phyloP scores from a whole-genome alignment of 2,329 filamentous ascomycete species.

The Sporothrix humicola region DNA sequence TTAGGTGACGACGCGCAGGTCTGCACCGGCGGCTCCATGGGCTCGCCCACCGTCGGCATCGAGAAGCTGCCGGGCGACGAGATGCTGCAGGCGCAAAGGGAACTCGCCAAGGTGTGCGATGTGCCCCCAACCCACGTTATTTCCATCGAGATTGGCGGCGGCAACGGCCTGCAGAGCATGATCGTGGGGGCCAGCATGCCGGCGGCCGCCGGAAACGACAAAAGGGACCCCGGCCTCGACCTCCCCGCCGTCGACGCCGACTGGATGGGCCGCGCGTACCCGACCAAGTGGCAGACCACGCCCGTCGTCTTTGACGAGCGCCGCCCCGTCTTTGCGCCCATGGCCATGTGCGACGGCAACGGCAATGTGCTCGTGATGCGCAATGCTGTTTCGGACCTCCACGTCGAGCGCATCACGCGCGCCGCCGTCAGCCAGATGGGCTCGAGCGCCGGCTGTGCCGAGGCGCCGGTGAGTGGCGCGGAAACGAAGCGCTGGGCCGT shows the following conservation, averaged over 20 bases:
- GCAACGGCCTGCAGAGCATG: slow-evolving; percentile 66
- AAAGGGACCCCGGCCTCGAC: slow-evolving; percentile 48
- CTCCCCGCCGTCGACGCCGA: slow-evolving; percentile 60
- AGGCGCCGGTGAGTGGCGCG: slow-evolving; percentile 55
- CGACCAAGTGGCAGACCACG: slow-evolving; percentile 59
- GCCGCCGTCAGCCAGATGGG: slow-evolving; percentile 62
- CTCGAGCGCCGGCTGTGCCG: slow-evolving; percentile 56
- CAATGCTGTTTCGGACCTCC: slow-evolving; percentile 52
- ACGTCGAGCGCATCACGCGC: slow-evolving; percentile 57
- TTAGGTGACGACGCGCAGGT: slow-evolving; percentile 58
- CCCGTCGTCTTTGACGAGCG: slow-evolving; percentile 52
- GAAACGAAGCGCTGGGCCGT: slow-evolving; percentile 59
- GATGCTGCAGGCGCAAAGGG: slow-evolving; percentile 56
- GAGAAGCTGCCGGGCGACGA: slow-evolving; percentile 66
- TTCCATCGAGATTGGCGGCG: slow-evolving; percentile 69
- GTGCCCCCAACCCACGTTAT: slow-evolving; percentile 56
- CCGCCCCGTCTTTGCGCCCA: slow-evolving; percentile 52
- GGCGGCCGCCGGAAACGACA: too few relatives aligned
- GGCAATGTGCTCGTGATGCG: slow-evolving; percentile 59
- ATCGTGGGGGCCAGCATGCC: slow-evolving; percentile 58
- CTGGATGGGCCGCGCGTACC: slow-evolving; percentile 63
- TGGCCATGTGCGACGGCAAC: slow-evolving; percentile 58
- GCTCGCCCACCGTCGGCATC: slow-evolving; percentile 64
- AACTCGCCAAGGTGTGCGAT: slow-evolving; percentile 59
- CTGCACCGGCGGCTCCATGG: slow-evolving; percentile 62